phyloP scores from a whole-genome alignment of 495 filamentous ascomycete species.

The Physcia stellaris region DNA sequence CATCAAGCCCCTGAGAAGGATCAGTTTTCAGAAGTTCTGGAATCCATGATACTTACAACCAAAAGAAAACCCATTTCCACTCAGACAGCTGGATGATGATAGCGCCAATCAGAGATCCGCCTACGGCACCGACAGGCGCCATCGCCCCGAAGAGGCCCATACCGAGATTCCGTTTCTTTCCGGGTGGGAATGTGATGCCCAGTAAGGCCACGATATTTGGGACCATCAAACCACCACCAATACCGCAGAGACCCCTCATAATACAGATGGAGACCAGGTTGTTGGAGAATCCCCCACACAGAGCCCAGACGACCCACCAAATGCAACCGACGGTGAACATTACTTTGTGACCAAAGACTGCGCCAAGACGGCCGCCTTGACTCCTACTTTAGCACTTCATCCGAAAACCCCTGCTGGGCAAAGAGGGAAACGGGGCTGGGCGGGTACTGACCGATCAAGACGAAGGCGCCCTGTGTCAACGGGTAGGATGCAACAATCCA shows the following conservation, averaged over 20 bases:
- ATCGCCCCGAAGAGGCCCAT: conserved; percentile 37
- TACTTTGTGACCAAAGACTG: conserved; percentile 35
- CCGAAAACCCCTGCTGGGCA: no score
- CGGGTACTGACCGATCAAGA: conserved; percentile 15
- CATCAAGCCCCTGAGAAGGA: conserved; percentile 19
- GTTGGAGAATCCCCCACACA: conserved; percentile 28
- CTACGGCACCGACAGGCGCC: conserved; percentile 32
- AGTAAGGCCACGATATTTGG: conserved; percentile 36
- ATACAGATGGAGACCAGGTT: conserved; percentile 28
- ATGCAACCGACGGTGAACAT: conserved; percentile 26
- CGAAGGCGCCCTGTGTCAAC: conserved; percentile 36
- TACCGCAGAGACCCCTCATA: conserved; percentile 27
- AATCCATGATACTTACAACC: conserved; percentile 26
- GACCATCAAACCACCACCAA: conserved; percentile 32
- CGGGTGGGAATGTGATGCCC: conserved; percentile 30
- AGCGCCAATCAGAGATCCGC: conserved; percentile 30
- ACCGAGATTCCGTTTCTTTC: conserved; percentile 30
- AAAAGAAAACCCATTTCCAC: conserved; percentile 39
- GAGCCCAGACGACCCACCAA: conserved; percentile 24
- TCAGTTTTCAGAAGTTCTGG: not conserved
- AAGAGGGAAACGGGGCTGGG: no score
- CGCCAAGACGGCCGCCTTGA: conserved; percentile 38
- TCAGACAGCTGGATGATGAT: conserved; percentile 27
- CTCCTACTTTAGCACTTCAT: no score
- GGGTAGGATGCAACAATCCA: conserved; percentile 24